Percentiles rank a stretch among this genome's conserved stretches.
These are phyloP conservation scores for Geotrichum siamense DNA, from an alignment of 1,139 yeast genomes.

Conservation along the genomic window DNA sequence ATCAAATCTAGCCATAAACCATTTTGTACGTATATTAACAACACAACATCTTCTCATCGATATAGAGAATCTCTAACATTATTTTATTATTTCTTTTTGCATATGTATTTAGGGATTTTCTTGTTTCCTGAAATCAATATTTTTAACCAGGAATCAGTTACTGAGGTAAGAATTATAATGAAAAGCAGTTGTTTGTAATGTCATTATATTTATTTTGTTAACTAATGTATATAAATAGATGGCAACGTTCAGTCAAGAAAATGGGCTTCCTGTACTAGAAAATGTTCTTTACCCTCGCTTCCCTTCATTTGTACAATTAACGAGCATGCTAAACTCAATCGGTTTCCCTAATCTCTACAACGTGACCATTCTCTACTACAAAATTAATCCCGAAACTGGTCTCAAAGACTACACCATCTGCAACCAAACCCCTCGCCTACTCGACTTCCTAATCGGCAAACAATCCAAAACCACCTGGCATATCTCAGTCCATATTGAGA, in stretches of 20 bases:
- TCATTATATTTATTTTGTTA: conserved; percentile 27
- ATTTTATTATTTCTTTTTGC: no score
- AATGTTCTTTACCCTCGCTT: conserved; percentile 43
- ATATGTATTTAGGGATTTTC: conserved; percentile 33
- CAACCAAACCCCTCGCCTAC: conserved; percentile 44
- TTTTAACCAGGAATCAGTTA: conserved; percentile 18
- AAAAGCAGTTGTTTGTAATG: no score
- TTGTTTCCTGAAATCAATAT: conserved; percentile 35
- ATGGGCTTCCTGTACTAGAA: conserved; percentile 42
- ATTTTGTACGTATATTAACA: conserved; percentile 19
- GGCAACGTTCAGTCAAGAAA: conserved; percentile 23
- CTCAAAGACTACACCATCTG: conserved; percentile 10
- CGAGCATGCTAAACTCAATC: conserved; percentile 25
- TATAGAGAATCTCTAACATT: no score
- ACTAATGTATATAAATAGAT: conserved; percentile 28
- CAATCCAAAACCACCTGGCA: conserved; percentile 13
- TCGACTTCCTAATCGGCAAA: conserved; percentile 46
- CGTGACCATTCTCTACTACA: conserved; percentile 44
- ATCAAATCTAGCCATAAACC: conserved; percentile 15
- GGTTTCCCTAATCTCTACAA: conserved; percentile 40
- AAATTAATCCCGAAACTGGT: conserved; percentile 21
- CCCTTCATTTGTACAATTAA: conserved; percentile 30
- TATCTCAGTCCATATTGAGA: conserved; percentile 15
- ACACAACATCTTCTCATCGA: no score
- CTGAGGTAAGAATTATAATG: conserved; percentile 14